These are phyloP conservation scores for Westerdykella aurantiaca DNA, from an alignment of 2,329 filamentous ascomycete genomes.

Conservation along the genomic window DNA sequence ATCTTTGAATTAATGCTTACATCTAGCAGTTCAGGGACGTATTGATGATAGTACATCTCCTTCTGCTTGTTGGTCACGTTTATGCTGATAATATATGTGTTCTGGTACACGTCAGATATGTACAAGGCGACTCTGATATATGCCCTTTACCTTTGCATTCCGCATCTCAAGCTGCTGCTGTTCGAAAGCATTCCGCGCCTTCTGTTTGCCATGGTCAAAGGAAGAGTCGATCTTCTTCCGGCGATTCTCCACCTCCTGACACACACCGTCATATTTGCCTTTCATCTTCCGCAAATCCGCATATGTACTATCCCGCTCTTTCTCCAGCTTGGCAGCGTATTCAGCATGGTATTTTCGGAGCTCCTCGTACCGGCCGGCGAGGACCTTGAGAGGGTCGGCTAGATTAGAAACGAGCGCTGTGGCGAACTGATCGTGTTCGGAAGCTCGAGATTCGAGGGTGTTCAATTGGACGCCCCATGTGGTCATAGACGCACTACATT, in stretches of 20 bases:
- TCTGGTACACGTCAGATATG: conserved; percentile 44
- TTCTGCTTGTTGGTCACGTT: conserved; percentile 98
- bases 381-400: conserved; percentile 77
- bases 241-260: conserved; percentile 89
- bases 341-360: conserved; percentile 86
- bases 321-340: conserved; percentile 81
- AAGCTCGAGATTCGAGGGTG: conserved; percentile 79
- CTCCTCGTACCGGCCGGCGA: conserved; percentile 75
- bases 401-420: conserved; percentile 72
- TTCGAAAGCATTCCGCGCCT: conserved; percentile 85
- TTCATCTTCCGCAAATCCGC: conserved; percentile 84
- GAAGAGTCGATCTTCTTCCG: conserved; percentile 92
- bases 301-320: conserved; percentile 80
- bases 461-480: conserved; percentile 94
- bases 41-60: conserved; percentile 95
- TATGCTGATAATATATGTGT: conserved; percentile 93
- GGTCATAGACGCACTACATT: conserved; percentile 75
- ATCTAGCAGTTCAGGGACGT: conserved; percentile 87
- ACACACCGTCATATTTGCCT: conserved; percentile 84
- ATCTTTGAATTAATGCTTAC: conserved; percentile 44
- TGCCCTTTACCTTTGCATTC: conserved; percentile 63
- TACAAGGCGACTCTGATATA: not conserved
- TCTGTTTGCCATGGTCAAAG: conserved; percentile 80
- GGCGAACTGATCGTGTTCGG: conserved; percentile 81
- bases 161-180: conserved; percentile 93